These are phyloP conservation scores for Trichoderma koningiopsis DNA, from an alignment of 2,329 filamentous ascomycete genomes.

Conservation along the genomic window DNA sequence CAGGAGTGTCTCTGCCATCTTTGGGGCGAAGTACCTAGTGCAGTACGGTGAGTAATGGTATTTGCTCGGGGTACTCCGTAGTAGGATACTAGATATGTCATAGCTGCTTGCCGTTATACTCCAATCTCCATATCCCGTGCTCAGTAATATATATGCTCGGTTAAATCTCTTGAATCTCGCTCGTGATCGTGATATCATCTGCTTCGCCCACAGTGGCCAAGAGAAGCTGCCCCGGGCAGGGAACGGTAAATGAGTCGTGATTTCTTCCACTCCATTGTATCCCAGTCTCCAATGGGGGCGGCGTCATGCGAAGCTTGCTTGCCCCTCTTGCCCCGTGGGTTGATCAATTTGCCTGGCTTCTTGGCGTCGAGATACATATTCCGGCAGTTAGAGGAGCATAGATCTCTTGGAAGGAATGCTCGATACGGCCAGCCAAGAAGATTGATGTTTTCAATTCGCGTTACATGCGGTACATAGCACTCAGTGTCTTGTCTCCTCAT, in stretches of 20 bases:
- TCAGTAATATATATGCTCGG: not conserved
- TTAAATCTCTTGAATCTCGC: conserved; percentile 16
- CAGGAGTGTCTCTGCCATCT: not conserved
- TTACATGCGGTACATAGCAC: not conserved
- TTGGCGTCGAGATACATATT: conserved; percentile 7
- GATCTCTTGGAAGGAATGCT: not conserved
- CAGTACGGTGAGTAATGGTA: not conserved
- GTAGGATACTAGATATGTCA: not conserved
- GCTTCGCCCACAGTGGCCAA: not conserved
- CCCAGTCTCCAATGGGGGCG: not conserved
- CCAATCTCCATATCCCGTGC: not conserved
- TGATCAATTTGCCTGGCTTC: not conserved
- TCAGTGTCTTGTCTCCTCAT: not conserved
- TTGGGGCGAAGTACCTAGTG: not conserved
- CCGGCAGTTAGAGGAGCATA: not conserved
- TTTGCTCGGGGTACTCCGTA: not conserved
- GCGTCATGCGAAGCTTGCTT: conserved; percentile 1
- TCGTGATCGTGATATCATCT: conserved; percentile 13
- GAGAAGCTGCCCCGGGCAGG: not conserved
- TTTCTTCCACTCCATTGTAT: not conserved
- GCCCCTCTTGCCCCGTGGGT: not conserved
- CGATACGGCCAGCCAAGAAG: conserved; percentile 1
- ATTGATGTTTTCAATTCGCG: not conserved
- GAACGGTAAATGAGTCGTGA: conserved; percentile 6
- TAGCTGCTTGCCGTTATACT: not conserved